A percentile compares a stretch with the other conserved stretches of the same genome.
Conservation (phyloP, 768 basidiomycete genomes). For the Leccinum rimulosum region DNA sequence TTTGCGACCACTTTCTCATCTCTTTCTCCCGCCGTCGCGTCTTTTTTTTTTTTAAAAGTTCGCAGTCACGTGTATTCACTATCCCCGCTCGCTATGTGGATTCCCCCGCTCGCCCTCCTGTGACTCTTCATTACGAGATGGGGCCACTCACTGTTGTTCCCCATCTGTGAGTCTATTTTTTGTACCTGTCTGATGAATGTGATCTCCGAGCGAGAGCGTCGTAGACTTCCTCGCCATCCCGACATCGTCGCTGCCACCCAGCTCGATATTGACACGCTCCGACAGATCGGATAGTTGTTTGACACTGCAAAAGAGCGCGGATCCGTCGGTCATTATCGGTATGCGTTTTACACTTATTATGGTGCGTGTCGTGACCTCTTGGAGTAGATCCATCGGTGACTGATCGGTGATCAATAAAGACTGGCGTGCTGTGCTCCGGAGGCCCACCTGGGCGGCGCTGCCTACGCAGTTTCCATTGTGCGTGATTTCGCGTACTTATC, state of each 20-base stretch:
- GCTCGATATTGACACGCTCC: slow-evolving; percentile 56
- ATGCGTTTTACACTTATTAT: slow-evolving; percentile 78
- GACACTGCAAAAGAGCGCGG: slow-evolving; percentile 44
- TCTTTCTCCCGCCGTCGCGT: not conserved
- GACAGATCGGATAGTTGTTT: slow-evolving; percentile 82
- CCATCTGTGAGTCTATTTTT: slow-evolving; percentile 58
- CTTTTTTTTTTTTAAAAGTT: not conserved
- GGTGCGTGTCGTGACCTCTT: slow-evolving; percentile 42
- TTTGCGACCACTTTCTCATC: not conserved
- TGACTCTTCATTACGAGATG: slow-evolving; percentile 75
- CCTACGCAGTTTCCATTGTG: slow-evolving; percentile 93
- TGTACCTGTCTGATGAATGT: too few relatives aligned
- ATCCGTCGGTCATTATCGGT: slow-evolving; percentile 53
- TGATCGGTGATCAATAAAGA: slow-evolving; percentile 23
- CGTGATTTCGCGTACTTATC: slow-evolving; percentile 29
- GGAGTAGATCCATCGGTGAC: not conserved
- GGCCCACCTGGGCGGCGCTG: slow-evolving; percentile 73
- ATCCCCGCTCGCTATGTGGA: slow-evolving; percentile 62
- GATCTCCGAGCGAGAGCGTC: not conserved
- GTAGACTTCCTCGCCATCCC: slow-evolving; percentile 82
- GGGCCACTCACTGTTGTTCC: slow-evolving; percentile 90
- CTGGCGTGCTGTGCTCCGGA: slow-evolving; percentile 54
- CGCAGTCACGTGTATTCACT: not conserved
- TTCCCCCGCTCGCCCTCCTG: slow-evolving; percentile 70
- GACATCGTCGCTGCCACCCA: slow-evolving; percentile 58